Percentiles rank a stretch among this genome's conserved stretches.
Evolutionary conservation across 1,284 basidiomycete species (phyloP).

Genomic region (Rhodotorula sp.): DNA sequence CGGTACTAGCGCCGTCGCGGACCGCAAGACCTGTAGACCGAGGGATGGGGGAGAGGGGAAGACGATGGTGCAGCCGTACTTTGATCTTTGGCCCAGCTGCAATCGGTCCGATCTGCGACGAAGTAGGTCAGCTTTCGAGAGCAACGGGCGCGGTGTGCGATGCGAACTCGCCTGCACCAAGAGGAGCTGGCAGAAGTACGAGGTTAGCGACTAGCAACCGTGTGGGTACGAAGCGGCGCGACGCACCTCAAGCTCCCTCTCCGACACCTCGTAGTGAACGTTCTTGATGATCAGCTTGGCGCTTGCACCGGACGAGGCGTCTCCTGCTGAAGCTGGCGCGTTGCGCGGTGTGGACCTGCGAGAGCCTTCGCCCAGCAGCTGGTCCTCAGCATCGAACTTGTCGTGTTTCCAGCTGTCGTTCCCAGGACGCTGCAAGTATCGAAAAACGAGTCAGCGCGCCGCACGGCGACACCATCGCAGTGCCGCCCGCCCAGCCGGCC

Average conservation of each 20-base stretch:
- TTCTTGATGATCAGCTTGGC: slow-evolving; percentile 78
- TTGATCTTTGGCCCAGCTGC: slow-evolving; percentile 86
- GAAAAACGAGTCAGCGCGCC: not conserved
- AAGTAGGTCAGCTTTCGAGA: too few species aligned
- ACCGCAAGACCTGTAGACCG: not conserved
- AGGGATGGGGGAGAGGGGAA: not conserved
- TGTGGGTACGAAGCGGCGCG: not conserved
- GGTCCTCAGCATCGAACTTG: slow-evolving; percentile 13
- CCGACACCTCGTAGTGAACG: slow-evolving; percentile 88
- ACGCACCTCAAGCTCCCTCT: slow-evolving; percentile 80
- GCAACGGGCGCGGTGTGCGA: too few species aligned
- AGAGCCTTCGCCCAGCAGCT: not conserved
- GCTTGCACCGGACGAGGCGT: not conserved
- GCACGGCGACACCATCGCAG: not conserved
- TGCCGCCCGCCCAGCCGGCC: accelerated
- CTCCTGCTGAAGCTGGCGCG: not conserved
- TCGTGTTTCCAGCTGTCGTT: slow-evolving; percentile 37
- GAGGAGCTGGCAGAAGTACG: slow-evolving; percentile 61
- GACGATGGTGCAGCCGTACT: slow-evolving; percentile 56
- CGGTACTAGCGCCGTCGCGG: not conserved
- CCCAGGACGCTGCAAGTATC: slow-evolving; percentile 8
- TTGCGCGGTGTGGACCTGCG: not conserved
- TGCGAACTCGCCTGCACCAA: slow-evolving; percentile 59
- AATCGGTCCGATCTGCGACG: slow-evolving; percentile 73
- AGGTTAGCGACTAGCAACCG: not conserved